Base-by-base conservation (phyloP, 2,329 filamentous ascomycete species). In the Westerdykella aurantiaca region DNA sequence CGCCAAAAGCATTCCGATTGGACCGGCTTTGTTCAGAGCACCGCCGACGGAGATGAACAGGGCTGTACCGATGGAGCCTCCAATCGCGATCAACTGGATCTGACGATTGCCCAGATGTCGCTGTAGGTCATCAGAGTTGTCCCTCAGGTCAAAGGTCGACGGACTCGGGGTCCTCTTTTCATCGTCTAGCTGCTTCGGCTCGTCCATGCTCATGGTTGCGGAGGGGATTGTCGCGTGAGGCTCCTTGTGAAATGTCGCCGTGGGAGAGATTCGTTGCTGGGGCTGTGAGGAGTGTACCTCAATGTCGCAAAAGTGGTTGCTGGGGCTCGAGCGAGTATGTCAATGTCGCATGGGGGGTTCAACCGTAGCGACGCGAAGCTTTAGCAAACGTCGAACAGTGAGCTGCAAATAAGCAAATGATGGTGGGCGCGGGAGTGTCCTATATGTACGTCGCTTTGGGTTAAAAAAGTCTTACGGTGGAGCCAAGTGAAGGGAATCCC, bases 1-100 rank as follows among this genome's bases (percentile, higher is more conserved):
- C 31, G 77, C 80, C 45, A 85, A 59, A 48, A 85, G 71, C 34
- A 84, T 66, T 45, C 72, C 76, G 38, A 66, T 72, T 9, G 76
- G 74, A 14, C 76, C 75, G 37, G 71, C 75, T 38, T 67, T 67
- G 48, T 67, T 67, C 18, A 79, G 66, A 46, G 79, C 80, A 50
- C 69, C 69, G 44, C 80, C 80, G 49, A 85, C 83, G 54, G 72
- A 78, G 56, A 82, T 76, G 64, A 82, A 82, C 42, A 82, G 69
- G 2, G 76, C 66, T 35, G 67, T 69, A 39, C 67, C 67, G 39
- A 69, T 69, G 40, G 60, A 64, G 29, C 67, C 67, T 38, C 67
- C 67, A 44, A 69, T 68, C 41, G 66, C 67, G 33, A 69, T 69
- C 14, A 66, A 57, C 44, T 69, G 67, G 17, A 69, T 68, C 44